Evolutionary conservation across 805 yeast genomes (phyloP), one percentile per base, ranked within the genome.

Genomic region (Barnettozyma sp.): DNA sequence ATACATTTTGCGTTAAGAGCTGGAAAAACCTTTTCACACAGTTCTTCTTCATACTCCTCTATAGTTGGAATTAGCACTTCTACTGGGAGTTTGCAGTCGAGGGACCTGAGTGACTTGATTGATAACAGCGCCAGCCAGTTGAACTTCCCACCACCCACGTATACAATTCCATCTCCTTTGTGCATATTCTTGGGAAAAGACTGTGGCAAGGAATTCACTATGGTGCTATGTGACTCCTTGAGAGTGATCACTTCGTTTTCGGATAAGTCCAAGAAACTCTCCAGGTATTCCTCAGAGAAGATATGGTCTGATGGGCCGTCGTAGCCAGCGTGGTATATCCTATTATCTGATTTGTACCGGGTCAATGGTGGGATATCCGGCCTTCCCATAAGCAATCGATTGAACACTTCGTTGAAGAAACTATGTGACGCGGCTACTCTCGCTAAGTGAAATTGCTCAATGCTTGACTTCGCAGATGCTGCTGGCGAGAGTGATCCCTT

Each of bases 1-100:
- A 80, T 69, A 65, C 94, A 82, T 43, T 64, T 65, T 4, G 84
- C 90, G 39, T 73, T 68, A 39, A 80, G 52, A 6, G 59, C 57
- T 0, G 90, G 88, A 45, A 82, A 63, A n/a, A n/a, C n/a, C 8
- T n/a, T 18, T 19, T 29, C 32, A 29, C 32, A 29, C 12, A 29
- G 21, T 15, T 20, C 20, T n/a, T 10, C 15, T 8, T 29, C 32
- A n/a, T 29, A 29, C 7, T 29, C 32, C 23, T 19, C 15, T 7
- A n/a, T 16, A 7, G 22, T 20, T n/a, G 32, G 32, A 20, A 29
- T 29, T 7, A 29, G 16, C 6, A 29, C 24, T 11, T 29, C 32
- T 11, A 29, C 15, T 3, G 32, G 32, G 4, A 29, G 13, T 9
- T 19, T 20, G 17, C 23, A 29, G n/a, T 24, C 32, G 21, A 19